A percentile compares a stretch with the other conserved stretches of the same genome.
Conservation (phyloP, 2,329 filamentous ascomycete genomes). For the Claviceps sp. region DNA sequence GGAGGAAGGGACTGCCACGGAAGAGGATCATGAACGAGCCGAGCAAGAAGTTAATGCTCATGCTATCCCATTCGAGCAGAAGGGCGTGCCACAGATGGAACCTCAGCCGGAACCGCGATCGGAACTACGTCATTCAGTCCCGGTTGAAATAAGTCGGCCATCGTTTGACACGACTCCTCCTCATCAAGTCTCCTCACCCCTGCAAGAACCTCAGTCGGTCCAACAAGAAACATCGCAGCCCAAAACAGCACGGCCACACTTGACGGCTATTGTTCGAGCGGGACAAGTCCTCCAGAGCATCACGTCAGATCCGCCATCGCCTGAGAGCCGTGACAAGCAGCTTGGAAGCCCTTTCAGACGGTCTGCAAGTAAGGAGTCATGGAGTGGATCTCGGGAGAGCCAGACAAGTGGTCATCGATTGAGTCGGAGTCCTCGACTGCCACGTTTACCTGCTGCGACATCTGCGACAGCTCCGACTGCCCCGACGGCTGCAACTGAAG, state of each 20-base stretch:
- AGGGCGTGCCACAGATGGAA: not conserved
- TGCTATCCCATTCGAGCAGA: not conserved
- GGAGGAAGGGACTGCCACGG: not conserved
- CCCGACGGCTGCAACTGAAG: slow-evolving; percentile 8
- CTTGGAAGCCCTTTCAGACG: slow-evolving; percentile 43
- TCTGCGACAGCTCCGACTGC: not conserved
- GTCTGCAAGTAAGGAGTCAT: slow-evolving; percentile 23
- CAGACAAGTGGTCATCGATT: slow-evolving; percentile 11
- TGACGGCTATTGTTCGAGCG: slow-evolving; percentile 46
- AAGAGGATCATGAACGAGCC: not conserved
- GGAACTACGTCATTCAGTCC: slow-evolving; percentile 3
- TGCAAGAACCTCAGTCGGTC: slow-evolving; percentile 20
- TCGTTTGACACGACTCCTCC: slow-evolving; percentile 17
- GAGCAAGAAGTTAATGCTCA: not conserved
- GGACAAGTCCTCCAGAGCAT: slow-evolving; percentile 43
- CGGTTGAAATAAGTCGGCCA: slow-evolving; percentile 12
- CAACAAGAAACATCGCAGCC: slow-evolving; percentile 16
- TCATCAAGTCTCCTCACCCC: slow-evolving; percentile 25
- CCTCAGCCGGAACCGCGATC: not conserved
- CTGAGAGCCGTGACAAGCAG: slow-evolving; percentile 34
- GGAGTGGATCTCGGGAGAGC: slow-evolving; percentile 15
- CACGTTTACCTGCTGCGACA: slow-evolving; percentile 6
- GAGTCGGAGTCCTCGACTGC: slow-evolving; percentile 19
- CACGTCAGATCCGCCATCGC: slow-evolving; percentile 45
- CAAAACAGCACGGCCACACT: slow-evolving; percentile 25